Conservation (phyloP, 441 rosid species). For the Cnidoscolus chayamansa region DNA sequence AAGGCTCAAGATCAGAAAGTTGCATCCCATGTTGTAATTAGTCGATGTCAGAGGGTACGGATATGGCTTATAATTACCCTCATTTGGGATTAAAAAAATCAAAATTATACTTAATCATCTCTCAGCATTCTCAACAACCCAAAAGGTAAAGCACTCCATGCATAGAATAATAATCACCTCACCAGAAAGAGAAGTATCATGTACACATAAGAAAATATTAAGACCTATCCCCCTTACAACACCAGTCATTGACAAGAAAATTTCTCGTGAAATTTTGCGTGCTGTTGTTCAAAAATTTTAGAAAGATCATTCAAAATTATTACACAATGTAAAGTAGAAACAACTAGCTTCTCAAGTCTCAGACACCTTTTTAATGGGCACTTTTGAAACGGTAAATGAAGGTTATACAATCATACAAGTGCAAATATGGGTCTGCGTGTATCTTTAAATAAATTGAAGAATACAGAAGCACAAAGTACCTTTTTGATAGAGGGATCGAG, state of each 20-base stretch:
- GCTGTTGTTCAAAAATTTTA: too few species aligned
- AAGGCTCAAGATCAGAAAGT: neutral
- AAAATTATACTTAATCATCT: neutral
- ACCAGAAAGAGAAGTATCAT: too few species aligned
- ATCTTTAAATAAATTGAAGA: neutral
- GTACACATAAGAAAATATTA: too few species aligned
- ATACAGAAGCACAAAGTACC: constrained; percentile 31
- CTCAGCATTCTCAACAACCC: neutral
- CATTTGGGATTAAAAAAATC: neutral
- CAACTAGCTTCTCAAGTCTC: neutral
- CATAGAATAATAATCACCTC: neutral
- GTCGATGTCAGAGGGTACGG: neutral
- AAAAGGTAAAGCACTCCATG: neutral
- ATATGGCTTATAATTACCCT: neutral
- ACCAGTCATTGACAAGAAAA: too few species aligned
- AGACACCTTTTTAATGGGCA: neutral
- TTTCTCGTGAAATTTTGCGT: too few species aligned
- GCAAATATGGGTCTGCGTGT: neutral
- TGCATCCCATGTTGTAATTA: neutral
- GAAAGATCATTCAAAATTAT: too few species aligned
- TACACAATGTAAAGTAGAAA: neutral
- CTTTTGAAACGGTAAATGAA: neutral
- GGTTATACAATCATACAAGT: neutral
- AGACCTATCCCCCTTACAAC: too few species aligned
- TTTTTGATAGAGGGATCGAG: constrained; percentile 97